Evolutionary conservation across 768 basidiomycete species (phyloP).

Genomic region (Tricholoma saponaceum): DNA sequence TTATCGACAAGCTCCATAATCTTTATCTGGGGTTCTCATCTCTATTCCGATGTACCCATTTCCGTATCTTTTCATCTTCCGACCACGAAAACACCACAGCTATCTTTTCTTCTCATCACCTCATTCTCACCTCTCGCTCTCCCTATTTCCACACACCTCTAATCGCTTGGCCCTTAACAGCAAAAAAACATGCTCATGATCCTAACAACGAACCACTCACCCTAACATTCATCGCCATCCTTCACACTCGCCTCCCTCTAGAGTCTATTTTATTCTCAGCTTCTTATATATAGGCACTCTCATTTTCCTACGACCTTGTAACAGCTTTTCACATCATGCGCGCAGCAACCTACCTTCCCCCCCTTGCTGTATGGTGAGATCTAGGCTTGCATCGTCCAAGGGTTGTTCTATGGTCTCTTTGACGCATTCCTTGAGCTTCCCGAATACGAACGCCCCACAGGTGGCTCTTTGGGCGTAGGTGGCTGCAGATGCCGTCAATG

Average conservation of each 20-base stretch:
- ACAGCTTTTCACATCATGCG: constrained; percentile 90
- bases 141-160: constrained; percentile 84
- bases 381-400: constrained; percentile 77
- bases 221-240: constrained; percentile 80
- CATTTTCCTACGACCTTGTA: constrained; percentile 85
- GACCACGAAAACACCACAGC: constrained; percentile 70
- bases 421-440: constrained; percentile 77
- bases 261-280: constrained; percentile 93
- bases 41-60: constrained; percentile 92
- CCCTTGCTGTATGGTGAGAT: constrained; percentile 76
- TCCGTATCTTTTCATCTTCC: constrained; percentile 59
- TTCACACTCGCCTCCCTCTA: constrained; percentile 92
- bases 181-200: constrained; percentile 16
- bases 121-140: constrained; percentile 85
- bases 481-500: constrained; percentile 86
- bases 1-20: constrained; percentile 87
- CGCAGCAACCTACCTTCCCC: constrained; percentile 73
- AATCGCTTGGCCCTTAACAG: constrained; percentile 48
- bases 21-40: constrained; percentile 93
- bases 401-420: constrained; percentile 89
- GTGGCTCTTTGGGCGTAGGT: constrained; percentile 75
- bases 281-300: constrained; percentile 96
- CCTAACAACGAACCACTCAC: constrained; percentile 44
- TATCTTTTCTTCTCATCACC: constrained; percentile 89
- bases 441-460: constrained; percentile 73